phyloP scores from a whole-genome alignment of 768 basidiomycete genomes.

The Guyanaporus albipodus region DNA sequence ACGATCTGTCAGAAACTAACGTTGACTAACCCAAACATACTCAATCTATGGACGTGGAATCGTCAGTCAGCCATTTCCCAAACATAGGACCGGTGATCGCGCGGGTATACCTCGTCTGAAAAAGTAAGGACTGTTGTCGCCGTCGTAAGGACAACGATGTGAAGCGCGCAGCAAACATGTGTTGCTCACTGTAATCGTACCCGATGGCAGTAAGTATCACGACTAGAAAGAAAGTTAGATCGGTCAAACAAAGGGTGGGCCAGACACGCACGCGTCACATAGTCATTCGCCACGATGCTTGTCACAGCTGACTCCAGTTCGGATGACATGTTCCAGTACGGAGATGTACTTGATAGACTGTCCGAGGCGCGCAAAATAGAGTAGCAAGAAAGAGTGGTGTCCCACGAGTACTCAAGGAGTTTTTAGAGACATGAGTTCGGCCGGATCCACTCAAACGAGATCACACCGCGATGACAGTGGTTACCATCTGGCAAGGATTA shows the following conservation, averaged over 20 bases:
- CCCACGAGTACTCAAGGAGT: background rate
- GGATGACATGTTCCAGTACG: background rate
- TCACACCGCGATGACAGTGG: too few species aligned
- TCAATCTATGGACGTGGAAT: background rate
- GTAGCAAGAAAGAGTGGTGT: background rate
- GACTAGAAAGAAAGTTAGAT: background rate
- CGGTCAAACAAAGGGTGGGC: background rate
- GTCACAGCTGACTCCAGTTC: background rate
- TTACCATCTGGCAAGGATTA: too few species aligned
- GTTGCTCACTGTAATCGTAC: constrained; percentile 7
- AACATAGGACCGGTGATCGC: background rate
- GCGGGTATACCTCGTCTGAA: constrained; percentile 3
- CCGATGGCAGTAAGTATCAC: constrained; percentile 2
- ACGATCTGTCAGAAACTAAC: too few species aligned
- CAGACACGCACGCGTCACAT: background rate
- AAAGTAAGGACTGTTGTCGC: constrained; percentile 7
- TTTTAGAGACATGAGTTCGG: too few species aligned
- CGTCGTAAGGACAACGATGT: background rate
- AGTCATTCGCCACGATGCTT: background rate
- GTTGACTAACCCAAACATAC: background rate
- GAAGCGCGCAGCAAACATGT: background rate
- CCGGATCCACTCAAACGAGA: too few species aligned
- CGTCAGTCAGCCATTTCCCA: background rate
- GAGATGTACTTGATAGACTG: too few species aligned
- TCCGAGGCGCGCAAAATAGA: background rate